Percentiles rank a stretch among this genome's conserved stretches.
phyloP scores from a whole-genome alignment of 257 asterid species.

The Capsicum rhomboideum region DNA sequence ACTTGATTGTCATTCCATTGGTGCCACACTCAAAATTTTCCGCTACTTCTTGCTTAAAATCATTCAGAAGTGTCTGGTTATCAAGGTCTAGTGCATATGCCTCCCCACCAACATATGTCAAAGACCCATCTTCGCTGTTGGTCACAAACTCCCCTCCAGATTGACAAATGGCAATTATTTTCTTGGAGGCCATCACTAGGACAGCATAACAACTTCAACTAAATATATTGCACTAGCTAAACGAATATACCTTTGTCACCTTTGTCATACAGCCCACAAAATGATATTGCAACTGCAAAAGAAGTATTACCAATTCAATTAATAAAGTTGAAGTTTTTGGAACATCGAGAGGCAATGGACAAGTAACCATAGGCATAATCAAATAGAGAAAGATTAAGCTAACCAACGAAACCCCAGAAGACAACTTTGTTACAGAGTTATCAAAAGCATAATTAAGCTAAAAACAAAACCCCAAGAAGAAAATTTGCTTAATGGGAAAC shows the following conservation, averaged over 20 bases:
- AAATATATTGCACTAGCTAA: neutral
- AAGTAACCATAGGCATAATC: neutral
- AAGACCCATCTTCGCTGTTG: constrained; percentile 73
- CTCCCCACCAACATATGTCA: constrained; percentile 80
- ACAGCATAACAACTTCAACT: neutral
- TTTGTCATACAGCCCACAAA: neutral
- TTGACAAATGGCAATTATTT: constrained; percentile 87
- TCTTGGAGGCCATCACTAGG: constrained; percentile 53
- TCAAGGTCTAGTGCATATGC: constrained; percentile 95
- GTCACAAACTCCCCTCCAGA: constrained; percentile 89
- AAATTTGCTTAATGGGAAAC: neutral
- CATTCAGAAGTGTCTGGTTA: constrained; percentile 61
- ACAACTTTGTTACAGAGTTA: neutral
- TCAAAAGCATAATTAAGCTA: no score
- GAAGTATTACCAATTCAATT: neutral
- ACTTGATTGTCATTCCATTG: constrained; percentile 66
- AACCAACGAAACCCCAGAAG: neutral
- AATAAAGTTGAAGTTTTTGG: neutral
- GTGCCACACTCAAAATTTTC: constrained; percentile 69
- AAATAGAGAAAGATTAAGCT: neutral
- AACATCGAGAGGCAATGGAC: neutral
- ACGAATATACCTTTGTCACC: neutral
- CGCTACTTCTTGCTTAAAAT: constrained; percentile 76
- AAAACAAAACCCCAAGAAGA: neutral
- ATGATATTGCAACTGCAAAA: neutral